Conservation (phyloP, 169 alveolate species). For the Plasmodium vivax region DNA sequence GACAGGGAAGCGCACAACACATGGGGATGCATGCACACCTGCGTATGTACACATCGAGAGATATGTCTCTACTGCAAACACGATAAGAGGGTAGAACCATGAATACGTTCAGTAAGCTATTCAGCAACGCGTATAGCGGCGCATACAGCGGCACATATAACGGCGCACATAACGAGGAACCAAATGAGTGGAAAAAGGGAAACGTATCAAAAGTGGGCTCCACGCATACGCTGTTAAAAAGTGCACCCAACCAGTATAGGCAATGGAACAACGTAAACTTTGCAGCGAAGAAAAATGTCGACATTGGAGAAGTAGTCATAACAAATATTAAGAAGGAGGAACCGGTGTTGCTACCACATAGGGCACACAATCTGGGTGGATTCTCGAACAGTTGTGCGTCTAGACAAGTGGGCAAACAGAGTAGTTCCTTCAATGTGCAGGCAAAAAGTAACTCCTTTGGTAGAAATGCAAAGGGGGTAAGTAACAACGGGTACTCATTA, state of each 20-base stretch:
- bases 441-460: background rate
- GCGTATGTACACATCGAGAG: background rate
- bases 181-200: constrained; percentile 19
- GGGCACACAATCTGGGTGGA: background rate
- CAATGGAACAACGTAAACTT: constrained; percentile 4
- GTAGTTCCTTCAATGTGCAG: background rate
- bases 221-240: constrained; percentile 8
- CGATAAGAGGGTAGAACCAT: constrained; percentile 2
- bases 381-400: background rate
- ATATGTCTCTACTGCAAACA: background rate
- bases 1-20: background rate
- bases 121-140: background rate
- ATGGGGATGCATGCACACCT: background rate
- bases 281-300: background rate
- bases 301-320: background rate
- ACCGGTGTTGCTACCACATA: background rate
- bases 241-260: background rate
- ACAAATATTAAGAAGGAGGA: constrained; percentile 2
- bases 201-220: constrained; percentile 1
- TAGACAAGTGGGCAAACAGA: background rate
- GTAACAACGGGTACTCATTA: background rate
- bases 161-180: constrained; percentile 4
- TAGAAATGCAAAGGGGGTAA: constrained; percentile 4
- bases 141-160: too few species aligned
- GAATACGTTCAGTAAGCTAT: constrained; percentile 38